These are phyloP conservation scores for Hemisphaericaspora xylanilytica DNA, from an alignment of 1,139 yeast species.

Conservation along the genomic window DNA sequence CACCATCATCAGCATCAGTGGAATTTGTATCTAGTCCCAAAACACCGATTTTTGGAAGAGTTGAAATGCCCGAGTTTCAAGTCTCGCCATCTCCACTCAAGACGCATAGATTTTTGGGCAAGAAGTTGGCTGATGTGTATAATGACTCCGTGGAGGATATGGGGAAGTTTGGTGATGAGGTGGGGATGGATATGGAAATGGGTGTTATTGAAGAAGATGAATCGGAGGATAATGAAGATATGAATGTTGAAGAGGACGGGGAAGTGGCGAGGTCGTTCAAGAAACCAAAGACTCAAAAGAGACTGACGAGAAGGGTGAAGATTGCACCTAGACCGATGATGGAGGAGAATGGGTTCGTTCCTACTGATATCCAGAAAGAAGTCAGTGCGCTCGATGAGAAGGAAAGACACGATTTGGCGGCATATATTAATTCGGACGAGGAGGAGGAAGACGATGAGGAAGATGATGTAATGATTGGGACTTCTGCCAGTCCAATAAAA, in stretches of 20 bases:
- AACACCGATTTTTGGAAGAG: slow-evolving; percentile 1
- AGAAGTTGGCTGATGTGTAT: slow-evolving; percentile 36
- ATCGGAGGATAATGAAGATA: too few relatives aligned
- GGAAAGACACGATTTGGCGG: slow-evolving; percentile 19
- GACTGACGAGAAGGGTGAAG: slow-evolving; percentile 62
- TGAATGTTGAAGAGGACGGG: slow-evolving; percentile 13
- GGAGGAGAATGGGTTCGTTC: slow-evolving; percentile 26
- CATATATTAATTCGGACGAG: slow-evolving; percentile 23
- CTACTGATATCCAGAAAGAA: slow-evolving; percentile 41
- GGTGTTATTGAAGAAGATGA: slow-evolving; percentile 15
- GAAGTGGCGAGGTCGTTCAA: slow-evolving; percentile 21
- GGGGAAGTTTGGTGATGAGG: slow-evolving; percentile 11
- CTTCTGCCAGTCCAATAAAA: slow-evolving; percentile 13
- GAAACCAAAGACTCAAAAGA: slow-evolving; percentile 51
- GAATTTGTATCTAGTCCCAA: slow-evolving; percentile 1
- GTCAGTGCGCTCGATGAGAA: slow-evolving; percentile 30
- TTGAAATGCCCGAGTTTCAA: slow-evolving; percentile 22
- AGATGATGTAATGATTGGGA: slow-evolving; percentile 9
- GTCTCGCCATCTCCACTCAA: slow-evolving; percentile 49
- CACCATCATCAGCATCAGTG: neutral
- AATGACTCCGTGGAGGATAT: slow-evolving; percentile 27
- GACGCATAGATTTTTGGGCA: slow-evolving; percentile 34
- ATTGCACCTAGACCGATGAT: slow-evolving; percentile 42
- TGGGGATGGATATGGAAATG: slow-evolving; percentile 17
- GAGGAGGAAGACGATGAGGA: slow-evolving; percentile 19